Evolutionary conservation across 495 filamentous ascomycete species (phyloP).

Genomic region (Terfezia boudieri): DNA sequence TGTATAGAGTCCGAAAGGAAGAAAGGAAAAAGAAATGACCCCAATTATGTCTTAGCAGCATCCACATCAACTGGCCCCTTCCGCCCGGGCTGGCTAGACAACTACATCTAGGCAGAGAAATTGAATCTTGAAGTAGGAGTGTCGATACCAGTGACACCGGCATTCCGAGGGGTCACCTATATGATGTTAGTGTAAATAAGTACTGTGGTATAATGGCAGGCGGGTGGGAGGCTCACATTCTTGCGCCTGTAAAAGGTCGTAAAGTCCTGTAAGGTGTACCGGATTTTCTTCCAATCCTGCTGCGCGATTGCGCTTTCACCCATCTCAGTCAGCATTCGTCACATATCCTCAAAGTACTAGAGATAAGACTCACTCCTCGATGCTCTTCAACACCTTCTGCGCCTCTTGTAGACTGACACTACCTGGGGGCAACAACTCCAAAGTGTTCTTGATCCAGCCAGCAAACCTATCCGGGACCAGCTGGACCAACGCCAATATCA

Average conservation of each 20-base stretch:
- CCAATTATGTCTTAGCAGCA: too few relatives aligned
- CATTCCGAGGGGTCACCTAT: too few relatives aligned
- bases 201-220: too few relatives aligned
- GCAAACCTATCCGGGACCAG: conserved; percentile 57
- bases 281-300: conserved; percentile 31
- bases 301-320: conserved; percentile 7
- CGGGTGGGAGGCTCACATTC: conserved; percentile 34
- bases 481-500: conserved; percentile 75
- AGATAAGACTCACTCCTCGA: conserved; percentile 18
- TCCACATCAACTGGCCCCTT: too few relatives aligned
- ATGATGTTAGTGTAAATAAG: too few relatives aligned
- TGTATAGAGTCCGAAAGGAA: too few relatives aligned
- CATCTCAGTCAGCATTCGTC: background rate
- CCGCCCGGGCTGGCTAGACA: too few relatives aligned
- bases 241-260: conserved; percentile 79
- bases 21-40: too few relatives aligned
- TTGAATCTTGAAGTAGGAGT: too few relatives aligned
- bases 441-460: conserved; percentile 56
- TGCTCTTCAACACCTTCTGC: conserved; percentile 23
- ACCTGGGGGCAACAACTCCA: conserved; percentile 62
- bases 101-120: too few relatives aligned
- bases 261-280: conserved; percentile 81
- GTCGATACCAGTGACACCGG: too few relatives aligned
- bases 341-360: background rate
- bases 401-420: conserved; percentile 43